Evolutionary conservation across 1,284 basidiomycete genomes (phyloP).

Genomic region (Cutaneotrichosporon spelunceum): DNA sequence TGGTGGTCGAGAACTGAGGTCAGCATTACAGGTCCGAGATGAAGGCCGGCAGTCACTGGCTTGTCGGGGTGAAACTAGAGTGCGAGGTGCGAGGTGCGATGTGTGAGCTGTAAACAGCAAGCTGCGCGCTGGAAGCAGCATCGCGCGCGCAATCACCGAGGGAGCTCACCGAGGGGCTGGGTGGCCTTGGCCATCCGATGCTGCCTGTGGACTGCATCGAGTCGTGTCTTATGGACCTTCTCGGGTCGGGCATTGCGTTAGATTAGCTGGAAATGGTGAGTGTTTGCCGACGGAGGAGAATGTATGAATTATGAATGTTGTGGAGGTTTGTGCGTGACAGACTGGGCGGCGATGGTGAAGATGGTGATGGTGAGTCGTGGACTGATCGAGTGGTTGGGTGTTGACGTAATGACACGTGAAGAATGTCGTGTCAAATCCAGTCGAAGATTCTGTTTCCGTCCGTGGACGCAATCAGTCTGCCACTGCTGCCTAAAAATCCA

Average conservation of each 20-base stretch:
- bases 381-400: neutral
- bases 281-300: neutral
- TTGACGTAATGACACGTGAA: neutral
- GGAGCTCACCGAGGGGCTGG: slow-evolving; percentile 21
- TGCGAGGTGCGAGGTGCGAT: neutral
- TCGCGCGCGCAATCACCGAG: neutral
- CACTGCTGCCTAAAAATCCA: neutral
- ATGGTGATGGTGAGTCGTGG: neutral
- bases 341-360: neutral
- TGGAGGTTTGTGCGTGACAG: neutral
- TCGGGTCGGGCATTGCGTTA: neutral
- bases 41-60: slow-evolving; percentile 10
- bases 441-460: no score
- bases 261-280: neutral
- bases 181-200: slow-evolving; percentile 20
- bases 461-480: neutral
- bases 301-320: neutral
- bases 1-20: slow-evolving; percentile 48
- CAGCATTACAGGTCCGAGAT: neutral
- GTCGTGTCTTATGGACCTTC: slow-evolving; percentile 13
- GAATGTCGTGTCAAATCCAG: neutral
- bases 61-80: neutral
- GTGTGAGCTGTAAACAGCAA: no score
- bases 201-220: slow-evolving; percentile 20
- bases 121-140: no score